Base-by-base conservation (phyloP, 2,329 filamentous ascomycete species). In the Colletotrichum brevisporum region DNA sequence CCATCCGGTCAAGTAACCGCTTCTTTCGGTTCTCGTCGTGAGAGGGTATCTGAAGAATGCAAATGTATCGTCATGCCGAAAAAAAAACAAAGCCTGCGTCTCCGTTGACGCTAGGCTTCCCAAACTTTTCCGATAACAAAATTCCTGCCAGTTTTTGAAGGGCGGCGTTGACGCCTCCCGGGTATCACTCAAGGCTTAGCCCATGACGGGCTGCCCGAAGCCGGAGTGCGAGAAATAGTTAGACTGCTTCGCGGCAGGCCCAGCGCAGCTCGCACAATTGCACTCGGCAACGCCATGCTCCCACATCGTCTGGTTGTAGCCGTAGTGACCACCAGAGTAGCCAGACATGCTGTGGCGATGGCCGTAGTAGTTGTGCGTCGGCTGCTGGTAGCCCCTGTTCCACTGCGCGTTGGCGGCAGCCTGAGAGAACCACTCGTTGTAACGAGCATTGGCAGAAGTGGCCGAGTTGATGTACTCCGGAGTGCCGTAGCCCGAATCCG, bases 401-500 rank as follows among this genome's bases (percentile, higher is more conserved):
- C 84, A 83, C 74, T 83, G 82, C 6, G 79, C 78, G 24, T 80
- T 76, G 47, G 80, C 80, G 67, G 84, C 81, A 9, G 81, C 79
- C n/a, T 70, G 64, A 2, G 71, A 72, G 69, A 89, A 88, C 86
- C 86, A 90, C 51, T 90, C 88, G 27, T 87, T 85, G 77, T 89
- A 89, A 43, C 83, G 85, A 24, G 83, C 80, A 63, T 88, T 89
- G 71, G 83, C 82, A 1, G 86, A 85, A 0, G 86, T 82, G 4
- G 87, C 85, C 50, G 87, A 89, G 76, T 85, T 84, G 56, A 83
- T 79, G 71, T 89, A 88, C 73, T 90, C 88, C 5, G 88, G 88
- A 0, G 88, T 90, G 51, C 87, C 87, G 65, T 90, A 90, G 6
- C 88, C 88, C 21, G 88, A 90, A 71, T 90, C 88, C 1, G 88